Base-by-base conservation (phyloP, 1,284 basidiomycete species). In the Coriolopsis trogii region DNA sequence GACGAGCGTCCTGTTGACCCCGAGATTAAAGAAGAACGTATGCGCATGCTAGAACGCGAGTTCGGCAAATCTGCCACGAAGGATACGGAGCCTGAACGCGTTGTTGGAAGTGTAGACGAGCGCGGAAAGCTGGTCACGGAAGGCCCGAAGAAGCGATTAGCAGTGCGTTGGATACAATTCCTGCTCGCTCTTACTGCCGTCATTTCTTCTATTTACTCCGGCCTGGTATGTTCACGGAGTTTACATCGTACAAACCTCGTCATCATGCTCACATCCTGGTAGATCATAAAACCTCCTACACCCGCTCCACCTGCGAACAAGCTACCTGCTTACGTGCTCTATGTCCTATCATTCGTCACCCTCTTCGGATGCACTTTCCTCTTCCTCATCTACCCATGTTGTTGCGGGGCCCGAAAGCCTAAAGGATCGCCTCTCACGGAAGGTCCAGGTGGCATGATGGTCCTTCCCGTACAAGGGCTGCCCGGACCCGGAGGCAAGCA, bases 41-140 rank as follows among this genome's bases (percentile, higher is more conserved):
- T 87, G 60, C 77, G 84, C 4, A 85, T 87, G 83, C 73, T 89
- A 8, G 81, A 87, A 63, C 73, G 76, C 13, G 84, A 87, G 60
- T 88, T 87, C 65, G 69, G 60, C 20, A 65, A 64, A 49, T 52
- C 53, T 29, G 55, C 57, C 20, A 59, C 63, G 4, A 68, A 73
- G 41, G 68, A 56, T 9, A 72, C 70, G 48, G 74, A 76, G 49
- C 74, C 76, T 36, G 79, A 76, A 51, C 60, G 57, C 12, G 53
- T 80, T 8, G 66, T 87, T 9, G 85, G 85, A 2, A 80, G 80
- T 30, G 80, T 85, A 4, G 76, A 86, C 59, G 63, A 64, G 15
- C 76, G 77, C 26, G 85, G 85, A 0, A 69, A 72, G 25, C 67
- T 88, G 37, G 77, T 86, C 42, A 87, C 85, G 0, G 72, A 78